These are phyloP conservation scores for Jatropha multifida DNA, from an alignment of 441 rosid genomes.

Conservation along the genomic window DNA sequence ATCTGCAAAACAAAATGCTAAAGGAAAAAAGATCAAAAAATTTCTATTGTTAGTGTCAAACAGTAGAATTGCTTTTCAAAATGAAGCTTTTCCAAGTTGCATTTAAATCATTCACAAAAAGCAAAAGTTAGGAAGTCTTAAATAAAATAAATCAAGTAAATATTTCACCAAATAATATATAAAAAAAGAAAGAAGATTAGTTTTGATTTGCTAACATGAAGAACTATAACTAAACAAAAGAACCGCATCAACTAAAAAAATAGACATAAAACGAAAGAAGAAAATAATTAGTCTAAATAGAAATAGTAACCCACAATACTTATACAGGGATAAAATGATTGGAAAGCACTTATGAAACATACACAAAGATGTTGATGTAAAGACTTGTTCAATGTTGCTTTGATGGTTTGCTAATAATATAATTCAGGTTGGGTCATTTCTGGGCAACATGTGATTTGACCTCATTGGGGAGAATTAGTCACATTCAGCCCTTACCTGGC, in stretches of 20 bases:
- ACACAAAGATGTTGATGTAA: background rate
- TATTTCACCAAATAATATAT: too few species aligned
- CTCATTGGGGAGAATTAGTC: background rate
- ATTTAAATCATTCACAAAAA: background rate
- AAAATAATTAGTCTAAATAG: too few species aligned
- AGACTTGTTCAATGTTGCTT: conserved; percentile 10
- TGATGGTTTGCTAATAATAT: background rate
- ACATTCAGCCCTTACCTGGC: background rate
- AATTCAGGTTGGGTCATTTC: background rate
- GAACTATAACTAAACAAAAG: background rate
- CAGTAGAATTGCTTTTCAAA: background rate
- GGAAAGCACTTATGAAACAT: background rate
- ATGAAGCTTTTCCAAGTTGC: background rate
- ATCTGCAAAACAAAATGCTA: background rate
- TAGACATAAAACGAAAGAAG: background rate
- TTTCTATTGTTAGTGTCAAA: background rate
- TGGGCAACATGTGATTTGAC: background rate
- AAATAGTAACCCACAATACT: background rate
- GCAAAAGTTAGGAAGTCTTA: background rate
- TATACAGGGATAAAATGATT: background rate
- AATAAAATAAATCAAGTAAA: background rate
- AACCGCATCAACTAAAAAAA: background rate
- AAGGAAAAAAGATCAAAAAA: background rate
- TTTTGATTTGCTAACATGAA: background rate
- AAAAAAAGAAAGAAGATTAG: background rate